These are phyloP conservation scores for Escallonia herrerae DNA, from an alignment of 129 eudicot genomes.

Conservation along the genomic window DNA sequence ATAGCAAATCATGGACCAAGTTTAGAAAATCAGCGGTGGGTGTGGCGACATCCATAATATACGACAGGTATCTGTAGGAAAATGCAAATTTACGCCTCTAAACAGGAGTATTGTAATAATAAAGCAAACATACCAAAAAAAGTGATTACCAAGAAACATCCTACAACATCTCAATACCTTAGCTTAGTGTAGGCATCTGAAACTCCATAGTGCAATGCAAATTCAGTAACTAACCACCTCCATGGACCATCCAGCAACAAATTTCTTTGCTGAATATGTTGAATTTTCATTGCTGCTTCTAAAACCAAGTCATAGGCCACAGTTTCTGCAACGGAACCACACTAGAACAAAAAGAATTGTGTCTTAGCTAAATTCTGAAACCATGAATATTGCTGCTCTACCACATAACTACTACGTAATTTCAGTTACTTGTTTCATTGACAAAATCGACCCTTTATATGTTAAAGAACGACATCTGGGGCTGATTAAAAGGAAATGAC, in stretches of 20 bases:
- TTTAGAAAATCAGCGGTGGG: slow-evolving; percentile 85
- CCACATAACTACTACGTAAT: background rate
- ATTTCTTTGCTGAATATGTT: slow-evolving; percentile 56
- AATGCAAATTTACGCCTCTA: background rate
- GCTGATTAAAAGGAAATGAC: too few relatives aligned
- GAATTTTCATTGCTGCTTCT: slow-evolving; percentile 76
- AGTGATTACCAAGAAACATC: background rate
- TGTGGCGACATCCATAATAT: slow-evolving; percentile 89
- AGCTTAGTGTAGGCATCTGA: slow-evolving; percentile 76
- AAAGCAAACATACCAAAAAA: background rate
- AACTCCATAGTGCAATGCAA: slow-evolving; percentile 71
- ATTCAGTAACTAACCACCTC: slow-evolving; percentile 74
- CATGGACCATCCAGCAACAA: slow-evolving; percentile 62
- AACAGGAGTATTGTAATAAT: background rate
- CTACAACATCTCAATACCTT: slow-evolving; percentile 33
- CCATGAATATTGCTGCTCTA: background rate
- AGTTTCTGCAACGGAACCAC: slow-evolving; percentile 76
- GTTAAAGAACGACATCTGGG: too few relatives aligned
- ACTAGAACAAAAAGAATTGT: slow-evolving; percentile 28
- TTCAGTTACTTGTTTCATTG: too few relatives aligned
- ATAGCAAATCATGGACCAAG: slow-evolving; percentile 65
- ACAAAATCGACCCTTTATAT: too few relatives aligned
- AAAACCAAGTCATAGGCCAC: slow-evolving; percentile 73
- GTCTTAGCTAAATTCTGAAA: background rate
- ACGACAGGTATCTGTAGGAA: slow-evolving; percentile 63